Evolutionary conservation across 805 yeast genomes (phyloP).

Genomic region (Lachancea nothofagi): DNA sequence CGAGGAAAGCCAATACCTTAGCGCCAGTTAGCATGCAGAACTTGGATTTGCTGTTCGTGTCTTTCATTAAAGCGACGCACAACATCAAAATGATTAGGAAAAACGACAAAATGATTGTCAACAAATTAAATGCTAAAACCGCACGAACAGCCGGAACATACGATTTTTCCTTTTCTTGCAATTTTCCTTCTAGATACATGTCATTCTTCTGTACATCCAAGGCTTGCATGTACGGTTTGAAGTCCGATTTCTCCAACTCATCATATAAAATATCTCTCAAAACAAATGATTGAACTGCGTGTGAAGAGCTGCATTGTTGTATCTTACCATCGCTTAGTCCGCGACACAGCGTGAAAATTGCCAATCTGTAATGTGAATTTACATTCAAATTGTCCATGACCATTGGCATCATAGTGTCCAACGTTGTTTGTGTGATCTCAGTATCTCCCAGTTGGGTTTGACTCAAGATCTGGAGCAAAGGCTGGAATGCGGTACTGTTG

Average conservation of each 20-base stretch:
- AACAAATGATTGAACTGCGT: constrained; percentile 32
- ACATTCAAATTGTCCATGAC: constrained; percentile 25
- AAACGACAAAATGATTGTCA: constrained; percentile 24
- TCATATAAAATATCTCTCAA: constrained; percentile 29
- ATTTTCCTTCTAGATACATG: constrained; percentile 28
- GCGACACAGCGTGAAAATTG: constrained; percentile 30
- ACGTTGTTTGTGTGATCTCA: constrained; percentile 18
- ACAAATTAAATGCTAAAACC: constrained; percentile 25
- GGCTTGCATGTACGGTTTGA: constrained; percentile 29
- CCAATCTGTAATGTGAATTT: constrained; percentile 27
- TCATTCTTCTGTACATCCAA: constrained; percentile 24
- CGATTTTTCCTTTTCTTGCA: constrained; percentile 26
- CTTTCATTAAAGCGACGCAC: constrained; percentile 9
- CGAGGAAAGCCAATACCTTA: constrained; percentile 11
- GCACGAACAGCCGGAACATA: constrained; percentile 33
- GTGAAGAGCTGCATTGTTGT: constrained; percentile 23
- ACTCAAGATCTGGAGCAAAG: constrained; percentile 20
- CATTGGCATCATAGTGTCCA: constrained; percentile 22
- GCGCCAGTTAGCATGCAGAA: constrained; percentile 1
- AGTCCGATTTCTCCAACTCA: constrained; percentile 28
- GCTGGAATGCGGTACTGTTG: constrained; percentile 18
- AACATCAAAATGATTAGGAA: constrained; percentile 16
- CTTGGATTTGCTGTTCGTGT: not conserved
- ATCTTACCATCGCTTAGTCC: constrained; percentile 18
- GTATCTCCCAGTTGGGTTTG: constrained; percentile 13